Conservation (phyloP, 2,329 filamentous ascomycete species). For the Dothideomycetes sp. region DNA sequence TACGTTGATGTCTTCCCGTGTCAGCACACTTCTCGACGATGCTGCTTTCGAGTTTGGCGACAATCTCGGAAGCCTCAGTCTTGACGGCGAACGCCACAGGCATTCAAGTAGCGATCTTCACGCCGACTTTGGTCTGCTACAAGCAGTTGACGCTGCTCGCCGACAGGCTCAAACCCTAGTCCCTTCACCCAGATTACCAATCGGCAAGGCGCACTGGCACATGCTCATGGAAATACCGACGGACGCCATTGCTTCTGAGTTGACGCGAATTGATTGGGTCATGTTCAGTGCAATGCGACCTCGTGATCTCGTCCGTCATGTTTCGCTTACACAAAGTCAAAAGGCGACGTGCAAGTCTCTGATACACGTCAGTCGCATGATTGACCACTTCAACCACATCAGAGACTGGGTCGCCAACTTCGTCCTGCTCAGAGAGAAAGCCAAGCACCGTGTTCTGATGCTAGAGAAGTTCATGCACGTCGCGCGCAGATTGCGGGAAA, state of each 20-base stretch:
- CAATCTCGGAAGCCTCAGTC: slow-evolving; percentile 23
- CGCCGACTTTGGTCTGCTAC: slow-evolving; percentile 10
- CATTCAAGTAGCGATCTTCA: slow-evolving; percentile 1
- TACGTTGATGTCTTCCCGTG: slow-evolving; percentile 19
- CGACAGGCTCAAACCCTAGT: slow-evolving; percentile 64
- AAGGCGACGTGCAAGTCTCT: slow-evolving; percentile 54
- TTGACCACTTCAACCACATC: slow-evolving; percentile 62
- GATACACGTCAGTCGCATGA: slow-evolving; percentile 87
- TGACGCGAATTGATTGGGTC: slow-evolving; percentile 95
- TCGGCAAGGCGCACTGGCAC: slow-evolving; percentile 82
- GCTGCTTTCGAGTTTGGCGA: slow-evolving; percentile 23
- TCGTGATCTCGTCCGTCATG: slow-evolving; percentile 84
- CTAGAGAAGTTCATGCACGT: slow-evolving; percentile 94
- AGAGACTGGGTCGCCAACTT: slow-evolving; percentile 47
- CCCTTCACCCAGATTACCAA: slow-evolving; percentile 56
- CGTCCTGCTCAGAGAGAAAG: slow-evolving; percentile 77
- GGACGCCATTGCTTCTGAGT: slow-evolving; percentile 77
- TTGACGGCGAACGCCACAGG: slow-evolving; percentile 12
- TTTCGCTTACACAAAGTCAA: slow-evolving; percentile 55
- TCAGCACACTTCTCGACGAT: slow-evolving; percentile 28
- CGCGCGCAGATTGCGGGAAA: slow-evolving; percentile 69
- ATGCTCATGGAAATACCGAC: slow-evolving; percentile 80
- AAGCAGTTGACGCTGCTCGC: slow-evolving; percentile 62
- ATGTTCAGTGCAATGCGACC: slow-evolving; percentile 95
- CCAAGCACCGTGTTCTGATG: slow-evolving; percentile 85